These are phyloP conservation scores for Lachnellula arida DNA, from an alignment of 2,329 filamentous ascomycete genomes.

Conservation along the genomic window DNA sequence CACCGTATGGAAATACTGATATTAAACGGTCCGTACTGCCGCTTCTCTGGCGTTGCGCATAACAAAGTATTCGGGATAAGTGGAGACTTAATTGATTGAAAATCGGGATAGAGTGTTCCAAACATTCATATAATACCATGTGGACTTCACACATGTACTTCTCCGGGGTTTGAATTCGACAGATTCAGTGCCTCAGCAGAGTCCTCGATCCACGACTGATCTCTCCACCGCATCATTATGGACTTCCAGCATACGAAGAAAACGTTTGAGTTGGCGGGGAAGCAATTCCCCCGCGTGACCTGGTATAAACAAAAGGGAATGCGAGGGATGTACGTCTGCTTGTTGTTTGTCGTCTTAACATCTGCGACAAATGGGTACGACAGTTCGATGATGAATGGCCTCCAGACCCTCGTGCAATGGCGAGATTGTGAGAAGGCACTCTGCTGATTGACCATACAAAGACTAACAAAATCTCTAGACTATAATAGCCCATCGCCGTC, in stretches of 20 bases:
- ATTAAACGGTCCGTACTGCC: slow-evolving; percentile 17
- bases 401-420: slow-evolving; percentile 41
- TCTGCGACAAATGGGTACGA: slow-evolving; percentile 43
- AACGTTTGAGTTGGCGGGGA: slow-evolving; percentile 18
- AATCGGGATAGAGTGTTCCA: slow-evolving; percentile 7
- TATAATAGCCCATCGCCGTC: slow-evolving; percentile 11
- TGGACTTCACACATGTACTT: slow-evolving; percentile 11
- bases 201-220: not conserved
- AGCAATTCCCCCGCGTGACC: slow-evolving; percentile 31
- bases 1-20: slow-evolving; percentile 11
- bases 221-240: slow-evolving; percentile 8
- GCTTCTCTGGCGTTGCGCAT: slow-evolving; percentile 12
- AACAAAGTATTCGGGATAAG: slow-evolving; percentile 10
- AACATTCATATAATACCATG: slow-evolving; percentile 15
- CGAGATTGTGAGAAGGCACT: slow-evolving; percentile 30
- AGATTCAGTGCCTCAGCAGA: slow-evolving; percentile 8
- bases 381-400: slow-evolving; percentile 39
- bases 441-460: slow-evolving; percentile 25
- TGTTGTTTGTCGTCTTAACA: slow-evolving; percentile 13
- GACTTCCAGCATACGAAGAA: slow-evolving; percentile 17
- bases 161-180: slow-evolving; percentile 12
- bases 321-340: slow-evolving; percentile 12
- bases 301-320: slow-evolving; percentile 50
- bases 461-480: slow-evolving; percentile 1
- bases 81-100: slow-evolving; percentile 12